Conservation (phyloP, 345 rosid genomes). For the Pseudoturritis turrita region DNA sequence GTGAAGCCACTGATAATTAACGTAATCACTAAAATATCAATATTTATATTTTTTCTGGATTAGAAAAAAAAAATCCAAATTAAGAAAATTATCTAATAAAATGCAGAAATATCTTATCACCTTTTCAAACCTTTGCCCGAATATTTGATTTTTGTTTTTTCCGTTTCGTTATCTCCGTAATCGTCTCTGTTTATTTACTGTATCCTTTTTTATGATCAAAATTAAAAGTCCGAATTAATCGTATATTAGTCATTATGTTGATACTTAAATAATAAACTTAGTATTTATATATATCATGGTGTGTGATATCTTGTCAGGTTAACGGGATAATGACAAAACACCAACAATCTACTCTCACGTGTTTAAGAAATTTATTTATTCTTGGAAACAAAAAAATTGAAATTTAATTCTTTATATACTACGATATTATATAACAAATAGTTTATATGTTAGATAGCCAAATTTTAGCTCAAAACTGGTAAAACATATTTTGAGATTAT, state of each 20-base stretch:
- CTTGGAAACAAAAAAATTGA: not conserved
- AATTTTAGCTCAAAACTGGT: too few species aligned
- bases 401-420: not conserved
- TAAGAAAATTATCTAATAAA: not conserved
- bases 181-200: not conserved
- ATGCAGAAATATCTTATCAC: not conserved
- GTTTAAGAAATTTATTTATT: not conserved
- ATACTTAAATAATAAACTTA: not conserved
- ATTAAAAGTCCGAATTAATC: not conserved
- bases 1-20: not conserved
- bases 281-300: not conserved
- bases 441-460: too few species aligned
- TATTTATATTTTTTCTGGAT: not conserved
- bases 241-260: not conserved
- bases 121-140: not conserved
- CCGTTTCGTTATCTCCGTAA: not conserved
- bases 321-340: slow-evolving; percentile 19
- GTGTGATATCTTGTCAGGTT: not conserved
- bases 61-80: not conserved
- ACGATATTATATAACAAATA: too few species aligned
- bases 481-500: too few species aligned
- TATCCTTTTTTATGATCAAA: not conserved
- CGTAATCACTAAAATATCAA: not conserved
- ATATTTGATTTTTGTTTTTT: not conserved
- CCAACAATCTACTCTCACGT: slow-evolving; percentile 6